A percentile compares a stretch with the other conserved stretches of the same genome.
Conservation (phyloP, 345 rosid species). For the Cardiospermum halicacabum region DNA sequence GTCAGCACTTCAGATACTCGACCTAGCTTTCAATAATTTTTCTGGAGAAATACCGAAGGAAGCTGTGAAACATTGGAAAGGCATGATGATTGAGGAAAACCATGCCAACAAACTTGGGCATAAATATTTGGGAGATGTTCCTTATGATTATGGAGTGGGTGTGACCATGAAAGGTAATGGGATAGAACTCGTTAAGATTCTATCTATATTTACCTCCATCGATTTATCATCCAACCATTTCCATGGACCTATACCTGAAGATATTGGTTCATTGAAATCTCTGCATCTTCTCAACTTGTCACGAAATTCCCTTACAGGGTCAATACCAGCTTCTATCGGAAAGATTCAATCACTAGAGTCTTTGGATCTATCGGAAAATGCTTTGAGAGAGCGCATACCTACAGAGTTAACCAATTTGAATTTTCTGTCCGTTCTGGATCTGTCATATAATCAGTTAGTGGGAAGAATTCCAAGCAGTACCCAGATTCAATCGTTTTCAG, state of each 20-base stretch:
- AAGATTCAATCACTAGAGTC: slow-evolving; percentile 24
- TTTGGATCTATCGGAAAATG: slow-evolving; percentile 28
- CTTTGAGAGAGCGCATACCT: slow-evolving; percentile 25
- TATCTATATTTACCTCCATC: slow-evolving; percentile 33
- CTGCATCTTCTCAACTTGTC: slow-evolving; percentile 31
- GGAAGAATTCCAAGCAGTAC: slow-evolving; percentile 23
- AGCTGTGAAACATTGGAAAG: slow-evolving; percentile 25
- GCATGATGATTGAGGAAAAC: slow-evolving; percentile 25
- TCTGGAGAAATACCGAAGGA: slow-evolving; percentile 15
- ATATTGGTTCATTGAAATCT: slow-evolving; percentile 12
- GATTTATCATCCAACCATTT: slow-evolving; percentile 26
- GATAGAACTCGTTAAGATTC: slow-evolving; percentile 35
- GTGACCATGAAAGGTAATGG: slow-evolving; percentile 35
- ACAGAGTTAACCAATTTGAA: slow-evolving; percentile 10
- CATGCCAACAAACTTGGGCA: too few relatives aligned
- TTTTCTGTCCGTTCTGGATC: slow-evolving; percentile 28
- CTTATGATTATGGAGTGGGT: too few relatives aligned
- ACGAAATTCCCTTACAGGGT: slow-evolving; percentile 19
- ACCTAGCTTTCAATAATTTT: slow-evolving; percentile 32
- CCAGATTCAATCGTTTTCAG: slow-evolving; percentile 28
- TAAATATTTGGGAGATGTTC: too few relatives aligned
- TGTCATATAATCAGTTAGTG: slow-evolving; percentile 25
- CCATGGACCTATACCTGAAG: slow-evolving; percentile 24
- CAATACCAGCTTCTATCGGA: slow-evolving; percentile 21
- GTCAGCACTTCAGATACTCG: slow-evolving; percentile 36